Conservation (phyloP, 208 protist species). For the Trichomonas tenax region DNA sequence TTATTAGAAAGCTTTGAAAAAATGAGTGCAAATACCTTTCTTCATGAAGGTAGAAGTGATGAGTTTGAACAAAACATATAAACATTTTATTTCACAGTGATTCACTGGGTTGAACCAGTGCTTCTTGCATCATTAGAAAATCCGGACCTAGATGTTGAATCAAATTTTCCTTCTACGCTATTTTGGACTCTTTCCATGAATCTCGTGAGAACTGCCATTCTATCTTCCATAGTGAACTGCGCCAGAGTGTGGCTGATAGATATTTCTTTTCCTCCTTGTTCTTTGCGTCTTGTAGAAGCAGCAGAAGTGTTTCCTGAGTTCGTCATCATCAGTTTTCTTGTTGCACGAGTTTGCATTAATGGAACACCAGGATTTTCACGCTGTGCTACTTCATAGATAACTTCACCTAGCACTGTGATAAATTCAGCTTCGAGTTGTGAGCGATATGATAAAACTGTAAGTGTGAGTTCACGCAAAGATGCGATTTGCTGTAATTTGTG, state of each 20-base stretch:
- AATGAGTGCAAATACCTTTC: no score
- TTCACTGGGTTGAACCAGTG: neutral
- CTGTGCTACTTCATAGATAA: neutral
- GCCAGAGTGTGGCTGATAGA: neutral
- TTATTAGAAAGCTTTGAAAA: no score
- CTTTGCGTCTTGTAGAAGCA: neutral
- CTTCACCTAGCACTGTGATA: neutral
- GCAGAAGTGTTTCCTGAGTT: neutral
- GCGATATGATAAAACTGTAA: neutral
- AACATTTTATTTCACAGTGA: no score
- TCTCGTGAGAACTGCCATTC: neutral
- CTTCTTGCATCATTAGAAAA: neutral
- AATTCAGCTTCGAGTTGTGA: slow-evolving; percentile 14
- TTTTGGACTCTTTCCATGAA: neutral
- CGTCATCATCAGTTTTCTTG: neutral
- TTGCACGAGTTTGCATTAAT: neutral
- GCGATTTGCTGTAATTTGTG: slow-evolving; percentile 4
- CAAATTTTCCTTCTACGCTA: neutral
- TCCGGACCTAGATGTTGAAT: neutral
- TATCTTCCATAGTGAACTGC: slow-evolving; percentile 3
- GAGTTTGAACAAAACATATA: no score
- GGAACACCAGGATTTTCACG: neutral
- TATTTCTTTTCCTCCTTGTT: neutral
- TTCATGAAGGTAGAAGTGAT: no score
- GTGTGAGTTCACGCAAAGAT: neutral